Percentiles rank a stretch among this genome's conserved stretches.
Conservation (phyloP, 2,329 filamentous ascomycete species). For the Dendryphion nanum region DNA sequence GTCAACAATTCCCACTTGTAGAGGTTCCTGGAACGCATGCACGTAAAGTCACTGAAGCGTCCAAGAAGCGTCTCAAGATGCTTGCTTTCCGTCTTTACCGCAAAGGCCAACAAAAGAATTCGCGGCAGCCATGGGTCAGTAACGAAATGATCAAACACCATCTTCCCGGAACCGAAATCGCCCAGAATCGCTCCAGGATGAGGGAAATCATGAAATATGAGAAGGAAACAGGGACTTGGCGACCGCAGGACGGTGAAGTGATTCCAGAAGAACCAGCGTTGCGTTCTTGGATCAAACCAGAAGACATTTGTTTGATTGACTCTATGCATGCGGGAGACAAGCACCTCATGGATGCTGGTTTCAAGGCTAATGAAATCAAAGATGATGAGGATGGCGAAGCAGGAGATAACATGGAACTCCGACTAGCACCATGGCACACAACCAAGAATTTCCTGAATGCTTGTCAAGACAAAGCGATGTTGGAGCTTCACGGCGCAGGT, state of each 20-base stretch:
- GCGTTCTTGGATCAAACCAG: slow-evolving; percentile 86
- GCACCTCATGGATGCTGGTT: slow-evolving; percentile 87
- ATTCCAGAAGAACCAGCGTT: slow-evolving; percentile 79
- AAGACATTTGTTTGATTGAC: slow-evolving; percentile 91
- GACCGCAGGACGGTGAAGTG: slow-evolving; percentile 65
- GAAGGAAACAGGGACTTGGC: slow-evolving; percentile 83
- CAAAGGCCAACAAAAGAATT: slow-evolving; percentile 66
- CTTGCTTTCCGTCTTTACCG: slow-evolving; percentile 86
- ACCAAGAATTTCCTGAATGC: slow-evolving; percentile 96
- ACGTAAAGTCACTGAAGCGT: slow-evolving; percentile 92
- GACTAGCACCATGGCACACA: slow-evolving; percentile 93
- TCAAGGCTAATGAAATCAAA: slow-evolving; percentile 66
- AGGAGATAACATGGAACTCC: slow-evolving; percentile 76
- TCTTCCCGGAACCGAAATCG: slow-evolving; percentile 88
- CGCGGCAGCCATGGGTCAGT: slow-evolving; percentile 81
- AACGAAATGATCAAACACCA: slow-evolving; percentile 62
- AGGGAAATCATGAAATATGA: slow-evolving; percentile 94
- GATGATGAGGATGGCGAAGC: slow-evolving; percentile 62
- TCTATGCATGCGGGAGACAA: slow-evolving; percentile 96
- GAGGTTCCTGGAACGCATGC: slow-evolving; percentile 94
- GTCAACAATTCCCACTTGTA: slow-evolving; percentile 87
- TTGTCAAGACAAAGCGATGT: slow-evolving; percentile 92
- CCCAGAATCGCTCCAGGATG: slow-evolving; percentile 93
- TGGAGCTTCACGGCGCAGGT: slow-evolving; percentile 88
- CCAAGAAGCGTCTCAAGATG: slow-evolving; percentile 96